Evolutionary conservation across 2,329 filamentous ascomycete species (phyloP), one percentile per base, ranked within the genome.

Genomic region (Amphichorda felina): DNA sequence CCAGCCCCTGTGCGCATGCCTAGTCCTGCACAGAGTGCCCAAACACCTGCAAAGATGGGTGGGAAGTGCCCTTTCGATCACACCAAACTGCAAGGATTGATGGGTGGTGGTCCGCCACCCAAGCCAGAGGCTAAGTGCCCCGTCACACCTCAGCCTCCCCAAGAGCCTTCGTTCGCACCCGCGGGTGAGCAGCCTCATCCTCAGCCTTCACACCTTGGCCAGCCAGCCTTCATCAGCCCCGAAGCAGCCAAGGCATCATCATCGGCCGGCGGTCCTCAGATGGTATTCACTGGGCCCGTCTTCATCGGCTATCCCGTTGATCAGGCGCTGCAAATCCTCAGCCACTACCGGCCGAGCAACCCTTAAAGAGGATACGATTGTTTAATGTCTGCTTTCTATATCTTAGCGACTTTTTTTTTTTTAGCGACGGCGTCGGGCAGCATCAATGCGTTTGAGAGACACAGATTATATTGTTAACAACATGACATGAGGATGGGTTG

Each of bases 221-320:
- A 66, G 42, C 72, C 73, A 15, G 53, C 68, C 1, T 75, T 77
- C 38, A 57, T 78, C 45, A 69, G 69, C 43, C 52, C 66, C 36
- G 45, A 44, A 5, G 41, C 43, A 27, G 51, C 46, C 8, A 37
- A 35, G 17, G n/a, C 9, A 8, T 9, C 32, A 9, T 14, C 32
- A n/a, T n/a, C n/a, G n/a, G 24, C 19, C 22, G 24, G 24, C 21
- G 19, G 19, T 21, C 73, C 83, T 8, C 79, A 82, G 46, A 82
- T 95, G 72, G 67, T 93, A 1, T 94, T 95, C 51, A 94, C 84
- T 8, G 89, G 89, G 0, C 89, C 89, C 0, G 87, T 95, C 1
- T 95, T 95, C 50, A 85, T 96, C 47, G 89, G 89, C 0, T 95
- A 94, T 50, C 77, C 81, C 8, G 72, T 86, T 41, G 84, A 93